A percentile compares a stretch with the other conserved stretches of the same genome.
phyloP scores from a whole-genome alignment of 192 early-diverging fungal species.

The Paraglomus brasilianum region DNA sequence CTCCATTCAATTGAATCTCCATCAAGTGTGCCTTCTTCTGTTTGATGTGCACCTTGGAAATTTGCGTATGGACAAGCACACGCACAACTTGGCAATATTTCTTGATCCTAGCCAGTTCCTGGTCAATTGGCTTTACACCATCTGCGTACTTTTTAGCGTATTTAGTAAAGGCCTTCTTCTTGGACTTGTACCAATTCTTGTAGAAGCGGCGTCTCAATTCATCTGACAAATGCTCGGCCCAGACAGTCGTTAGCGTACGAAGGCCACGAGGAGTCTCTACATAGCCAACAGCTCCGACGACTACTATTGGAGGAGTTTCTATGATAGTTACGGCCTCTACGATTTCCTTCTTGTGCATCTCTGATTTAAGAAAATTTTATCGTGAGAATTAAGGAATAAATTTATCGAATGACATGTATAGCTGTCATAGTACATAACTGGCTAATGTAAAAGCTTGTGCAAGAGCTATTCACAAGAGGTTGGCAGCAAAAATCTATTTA shows the following conservation, averaged over 20 bases:
- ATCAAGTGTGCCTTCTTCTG: conserved; percentile 99
- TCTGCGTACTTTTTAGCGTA: conserved; percentile 96
- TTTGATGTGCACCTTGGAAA: conserved; percentile 89
- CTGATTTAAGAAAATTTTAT: conserved; percentile 35
- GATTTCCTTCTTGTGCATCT: conserved; percentile 99
- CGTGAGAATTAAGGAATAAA: conserved; percentile 15
- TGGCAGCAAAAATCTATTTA: conserved; percentile 34
- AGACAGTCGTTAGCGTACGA: conserved; percentile 98
- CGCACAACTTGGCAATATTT: conserved; percentile 99
- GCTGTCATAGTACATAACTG: too few species aligned
- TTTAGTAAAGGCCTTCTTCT: conserved; percentile 99
- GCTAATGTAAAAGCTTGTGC: too few species aligned
- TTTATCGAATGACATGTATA: too few species aligned
- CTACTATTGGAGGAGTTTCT: conserved; percentile 95
- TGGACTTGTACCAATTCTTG: conserved; percentile 99
- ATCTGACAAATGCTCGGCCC: conserved; percentile 98
- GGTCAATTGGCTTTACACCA: conserved; percentile 81
- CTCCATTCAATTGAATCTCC: conserved; percentile 99
- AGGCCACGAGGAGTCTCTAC: conserved; percentile 98
- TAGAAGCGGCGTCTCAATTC: conserved; percentile 99
- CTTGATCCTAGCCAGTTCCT: conserved; percentile 97
- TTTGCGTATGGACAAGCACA: conserved; percentile 97
- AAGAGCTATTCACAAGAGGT: not conserved
- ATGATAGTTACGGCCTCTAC: conserved; percentile 99
- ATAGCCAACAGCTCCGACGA: conserved; percentile 99